A percentile compares a stretch with the other conserved stretches of the same genome.
Conservation (phyloP, 2,329 filamentous ascomycete genomes). For the Colletotrichum euphorbiae region DNA sequence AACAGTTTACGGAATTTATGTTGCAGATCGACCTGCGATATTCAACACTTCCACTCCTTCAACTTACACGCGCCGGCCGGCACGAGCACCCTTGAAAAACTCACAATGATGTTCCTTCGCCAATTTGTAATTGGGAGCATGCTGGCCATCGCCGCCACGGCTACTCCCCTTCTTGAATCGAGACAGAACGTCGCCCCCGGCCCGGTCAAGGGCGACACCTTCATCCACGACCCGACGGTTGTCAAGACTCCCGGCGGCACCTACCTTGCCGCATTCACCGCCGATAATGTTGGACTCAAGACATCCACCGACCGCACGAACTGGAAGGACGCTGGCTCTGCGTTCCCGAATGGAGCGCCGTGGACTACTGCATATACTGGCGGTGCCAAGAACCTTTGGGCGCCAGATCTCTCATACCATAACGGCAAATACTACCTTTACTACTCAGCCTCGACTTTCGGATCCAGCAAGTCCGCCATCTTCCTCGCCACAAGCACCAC, state of each 20-base stretch:
- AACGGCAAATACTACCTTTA: slow-evolving; percentile 48
- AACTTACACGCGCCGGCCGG: no score
- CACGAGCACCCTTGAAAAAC: background rate
- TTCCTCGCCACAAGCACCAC: slow-evolving; percentile 48
- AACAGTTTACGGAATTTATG: no score
- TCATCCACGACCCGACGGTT: slow-evolving; percentile 47
- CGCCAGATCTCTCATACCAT: slow-evolving; percentile 63
- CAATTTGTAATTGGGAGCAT: background rate
- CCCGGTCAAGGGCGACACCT: slow-evolving; percentile 43
- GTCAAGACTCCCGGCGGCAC: slow-evolving; percentile 45
- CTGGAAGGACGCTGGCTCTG: slow-evolving; percentile 47
- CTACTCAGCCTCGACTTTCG: slow-evolving; percentile 49
- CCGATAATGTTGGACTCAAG: slow-evolving; percentile 46
- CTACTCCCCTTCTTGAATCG: background rate
- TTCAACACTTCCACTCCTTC: no score
- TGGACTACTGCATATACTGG: slow-evolving; percentile 48
- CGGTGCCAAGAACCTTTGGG: slow-evolving; percentile 53
- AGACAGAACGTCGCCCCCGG: slow-evolving; percentile 41
- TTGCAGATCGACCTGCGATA: no score
- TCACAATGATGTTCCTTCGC: slow-evolving; percentile 3
- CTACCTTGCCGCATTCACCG: slow-evolving; percentile 46
- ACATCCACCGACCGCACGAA: slow-evolving; percentile 48
- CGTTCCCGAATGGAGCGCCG: slow-evolving; percentile 47
- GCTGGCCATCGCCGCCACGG: background rate
- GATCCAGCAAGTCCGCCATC: slow-evolving; percentile 46